Base-by-base conservation (phyloP, 192 early-diverging fungal genomes). In the Rhizophagus prolifer region DNA sequence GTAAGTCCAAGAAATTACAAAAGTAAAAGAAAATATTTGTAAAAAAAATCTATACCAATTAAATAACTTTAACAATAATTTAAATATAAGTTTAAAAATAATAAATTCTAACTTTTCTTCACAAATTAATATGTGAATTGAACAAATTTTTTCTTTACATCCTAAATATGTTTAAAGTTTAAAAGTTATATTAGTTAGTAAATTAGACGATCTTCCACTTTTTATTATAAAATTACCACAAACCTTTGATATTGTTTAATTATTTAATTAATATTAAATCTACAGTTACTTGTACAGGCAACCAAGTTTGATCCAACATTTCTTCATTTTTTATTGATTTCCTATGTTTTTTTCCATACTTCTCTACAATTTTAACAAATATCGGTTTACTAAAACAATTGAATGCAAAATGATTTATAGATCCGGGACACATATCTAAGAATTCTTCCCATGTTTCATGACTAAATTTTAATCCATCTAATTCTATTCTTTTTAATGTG, bases 401-500 rank as follows among this genome's bases (percentile, higher is more conserved):
- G 23, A 67, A 67, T n/a, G n/a, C 36, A 67, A 67, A 67, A 36
- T n/a, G 36, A 67, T 67, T 23, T 38, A 67, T 67, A 14, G 65
- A 67, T 9, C 36, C 21, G 3, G 65, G 65, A 36, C 65, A 67
- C 14, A 41, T 34, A n/a, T 67, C 19, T 38, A 67, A 67, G 41
- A 67, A 67, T 67, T 34, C 65, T 0, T 19, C 36, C 65, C 65
- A 67, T 41, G 36, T 38, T 10, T 34, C 21, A 67, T 41, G 31
- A 41, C 36, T 36, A 41, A 67, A 67, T 36, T 19, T n/a, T 41
- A 67, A n/a, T 1, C 65, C 65, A 0, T 41, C 21, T 23, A 67
- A 67, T 38, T 67, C 65, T 41, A 67, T 34, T 41, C 34, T 67
- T 38, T 38, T 14, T 67, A 67, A 67, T n/a, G 31, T 38, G 1